Conservation (phyloP, 2,329 filamentous ascomycete species). For the Mollisia scopiformis region DNA sequence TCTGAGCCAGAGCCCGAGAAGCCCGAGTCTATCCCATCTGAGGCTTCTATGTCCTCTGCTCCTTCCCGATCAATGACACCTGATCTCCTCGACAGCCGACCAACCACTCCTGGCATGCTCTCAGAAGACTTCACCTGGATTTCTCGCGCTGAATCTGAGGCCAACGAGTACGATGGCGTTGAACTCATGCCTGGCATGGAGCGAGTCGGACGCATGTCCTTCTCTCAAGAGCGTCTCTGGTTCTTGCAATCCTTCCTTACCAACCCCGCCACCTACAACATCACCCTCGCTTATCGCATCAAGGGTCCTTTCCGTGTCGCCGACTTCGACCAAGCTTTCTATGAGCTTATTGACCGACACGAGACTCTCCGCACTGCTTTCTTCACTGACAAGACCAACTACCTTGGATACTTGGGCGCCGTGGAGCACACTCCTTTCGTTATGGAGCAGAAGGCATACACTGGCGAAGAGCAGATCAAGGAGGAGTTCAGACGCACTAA, state of each 20-base stretch:
- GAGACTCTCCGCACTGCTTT: conserved; percentile 2
- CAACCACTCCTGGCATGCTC: conserved; percentile 10
- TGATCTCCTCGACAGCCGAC: conserved; percentile 6
- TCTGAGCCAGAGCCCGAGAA: background rate
- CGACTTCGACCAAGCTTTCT: conserved; percentile 3
- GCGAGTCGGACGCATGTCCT: conserved; percentile 2
- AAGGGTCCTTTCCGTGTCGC: background rate
- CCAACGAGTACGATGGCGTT: conserved; percentile 11
- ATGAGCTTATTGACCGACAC: conserved; percentile 2
- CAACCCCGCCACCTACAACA: conserved; percentile 3
- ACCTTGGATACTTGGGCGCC: conserved; percentile 12
- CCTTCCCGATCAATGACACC: conserved; percentile 9
- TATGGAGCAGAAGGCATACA: conserved; percentile 14
- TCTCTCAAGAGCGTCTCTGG: conserved; percentile 1
- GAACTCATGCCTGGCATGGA: conserved; percentile 7
- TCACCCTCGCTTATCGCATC: conserved; percentile 1
- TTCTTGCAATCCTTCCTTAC: conserved; percentile 6
- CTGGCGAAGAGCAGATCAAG: conserved; percentile 14
- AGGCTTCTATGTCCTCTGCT: conserved; percentile 12
- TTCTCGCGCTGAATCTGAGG: conserved; percentile 7
- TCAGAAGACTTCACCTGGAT: conserved; percentile 15
- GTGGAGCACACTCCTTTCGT: conserved; percentile 18
- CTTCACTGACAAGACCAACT: conserved; percentile 12
- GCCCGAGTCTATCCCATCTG: conserved; percentile 6
- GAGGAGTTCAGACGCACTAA: conserved; percentile 15